Evolutionary conservation across 139 green algal species (phyloP), one percentile per base, ranked within the genome.

Genomic region (Volvox africanus): DNA sequence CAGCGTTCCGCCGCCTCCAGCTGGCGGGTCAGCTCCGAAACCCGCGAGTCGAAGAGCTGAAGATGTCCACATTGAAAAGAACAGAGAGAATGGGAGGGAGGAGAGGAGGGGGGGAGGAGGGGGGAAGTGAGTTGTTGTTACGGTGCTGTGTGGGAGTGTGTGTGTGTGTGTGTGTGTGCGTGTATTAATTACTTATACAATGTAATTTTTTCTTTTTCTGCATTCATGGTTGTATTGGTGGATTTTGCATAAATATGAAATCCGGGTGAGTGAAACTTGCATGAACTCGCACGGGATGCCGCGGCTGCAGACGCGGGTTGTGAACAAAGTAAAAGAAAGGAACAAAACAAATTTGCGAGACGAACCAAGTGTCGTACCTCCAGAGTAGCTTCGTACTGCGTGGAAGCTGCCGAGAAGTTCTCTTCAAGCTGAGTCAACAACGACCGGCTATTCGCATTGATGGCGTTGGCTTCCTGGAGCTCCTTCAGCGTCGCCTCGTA

Each of bases 321-420:
- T 9, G 9, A 55, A 55, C 5, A 5, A 55, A 55, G 9, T 55
- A 55, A 55, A 55, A 55, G 44, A 55, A 55, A 55, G 9, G 9
- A 55, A 9, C 9, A 55, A 9, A 9, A 55, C 44, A 55, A 55
- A 14, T 5, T 55, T 55, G 9, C n/a, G n/a, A 55, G 44, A 55
- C 5, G 44, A 55, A 55, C 44, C 16, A 79, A 79, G 16, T 28
- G 65, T 73, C 65, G 65, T 73, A 91, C 87, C 87, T 86, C 32
- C 33, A 91, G 76, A 14, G 87, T 91, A 0, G 76, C 75, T 62
- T 91, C 87, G 87, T 91, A 91, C 76, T 91, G 87, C 21, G 24
- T 55, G 75, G 24, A 61, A 20, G 87, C 87, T 14, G 87, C 87
- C 17, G 76, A 65, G 32, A 91, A 91, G 87, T 91, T 91, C 76